Evolutionary conservation across 2,329 filamentous ascomycete genomes (phyloP), one percentile per base, ranked within the genome.

Genomic region (Coniochaeta sp.): DNA sequence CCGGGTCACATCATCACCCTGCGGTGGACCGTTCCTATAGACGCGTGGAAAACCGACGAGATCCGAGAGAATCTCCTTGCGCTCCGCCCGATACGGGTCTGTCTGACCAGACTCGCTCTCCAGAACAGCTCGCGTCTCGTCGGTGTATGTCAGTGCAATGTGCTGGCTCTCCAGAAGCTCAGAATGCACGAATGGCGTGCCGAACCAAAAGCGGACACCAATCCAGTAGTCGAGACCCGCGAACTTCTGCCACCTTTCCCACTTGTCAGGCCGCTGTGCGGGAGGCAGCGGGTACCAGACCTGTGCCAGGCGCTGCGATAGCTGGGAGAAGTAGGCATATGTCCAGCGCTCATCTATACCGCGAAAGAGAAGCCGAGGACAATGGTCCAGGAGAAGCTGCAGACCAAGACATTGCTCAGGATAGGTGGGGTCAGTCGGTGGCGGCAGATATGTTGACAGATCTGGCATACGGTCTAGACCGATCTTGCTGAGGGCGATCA

Each of bases 371-470:
- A 62, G 11, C 1, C 70, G 64, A 3, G 68, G 64, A 12, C 56
- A 65, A 57, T 72, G 67, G 61, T 70, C 70, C 3, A 72, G 62
- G 16, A 72, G 58, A 3, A 71, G 62, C 44, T 65, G 64, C 24
- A 72, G 61, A 9, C 69, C 70, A 4, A 71, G 64, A 5, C 64
- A 64, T 58, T 70, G 68, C 17, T 50, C 34, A 2, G 65, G 68
- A 52, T 70, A 72, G 9, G 58, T 36, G 12, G 64, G 54, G 22
- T 62, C 61, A 1, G 63, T 52, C 1, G 66, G 64, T 1, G 61
- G 40, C 17, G 66, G 70, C 6, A 73, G 67, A 61, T 64, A 67
- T 9, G 58, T 43, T 22, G 64, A 40, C 54, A 70, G 57, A 59
- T 70, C 67, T 1, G 65, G 67, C 26, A 68, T 61, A n/a, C 62